These are phyloP conservation scores for Parasarocladium wereldwijsianum DNA, from an alignment of 2,329 filamentous ascomycete genomes.

Conservation along the genomic window DNA sequence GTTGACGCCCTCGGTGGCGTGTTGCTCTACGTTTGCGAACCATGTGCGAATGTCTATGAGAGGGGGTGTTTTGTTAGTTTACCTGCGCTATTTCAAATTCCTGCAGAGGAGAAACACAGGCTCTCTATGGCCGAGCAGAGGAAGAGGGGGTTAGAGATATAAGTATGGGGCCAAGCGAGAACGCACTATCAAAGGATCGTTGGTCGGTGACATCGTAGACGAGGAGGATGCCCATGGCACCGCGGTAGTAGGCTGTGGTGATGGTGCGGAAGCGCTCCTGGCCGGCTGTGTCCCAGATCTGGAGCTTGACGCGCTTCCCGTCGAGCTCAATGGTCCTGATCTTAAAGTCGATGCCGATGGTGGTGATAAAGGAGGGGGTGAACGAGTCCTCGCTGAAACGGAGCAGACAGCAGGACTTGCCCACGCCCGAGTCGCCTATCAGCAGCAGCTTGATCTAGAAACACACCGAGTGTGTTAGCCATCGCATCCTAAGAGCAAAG, in stretches of 20 bases:
- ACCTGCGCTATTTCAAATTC: no score
- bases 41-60: conserved; percentile 86
- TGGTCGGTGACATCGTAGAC: conserved; percentile 98
- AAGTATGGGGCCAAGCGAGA: conserved; percentile 4
- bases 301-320: conserved; percentile 95
- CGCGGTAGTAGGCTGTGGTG: conserved; percentile 95
- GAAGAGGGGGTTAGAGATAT: no score
- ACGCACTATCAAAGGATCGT: conserved; percentile 83
- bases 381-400: conserved; percentile 97
- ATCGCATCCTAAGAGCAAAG: no score
- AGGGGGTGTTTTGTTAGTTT: conserved; percentile 8
- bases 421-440: conserved; percentile 92
- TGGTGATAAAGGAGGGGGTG: conserved; percentile 95
- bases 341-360: conserved; percentile 99
- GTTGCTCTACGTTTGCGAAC: conserved; percentile 98
- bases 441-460: conserved; percentile 85
- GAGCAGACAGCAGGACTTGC: conserved; percentile 92
- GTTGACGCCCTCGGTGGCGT: conserved; percentile 97
- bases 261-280: conserved; percentile 98
- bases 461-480: no score
- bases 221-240: conserved; percentile 93
- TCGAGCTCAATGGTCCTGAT: conserved; percentile 98
- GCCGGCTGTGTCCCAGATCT: conserved; percentile 98
- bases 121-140: no score
- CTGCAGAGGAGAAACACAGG: no score